Base-by-base conservation (phyloP, 345 rosid species). In the Rhizophora apiculata region DNA sequence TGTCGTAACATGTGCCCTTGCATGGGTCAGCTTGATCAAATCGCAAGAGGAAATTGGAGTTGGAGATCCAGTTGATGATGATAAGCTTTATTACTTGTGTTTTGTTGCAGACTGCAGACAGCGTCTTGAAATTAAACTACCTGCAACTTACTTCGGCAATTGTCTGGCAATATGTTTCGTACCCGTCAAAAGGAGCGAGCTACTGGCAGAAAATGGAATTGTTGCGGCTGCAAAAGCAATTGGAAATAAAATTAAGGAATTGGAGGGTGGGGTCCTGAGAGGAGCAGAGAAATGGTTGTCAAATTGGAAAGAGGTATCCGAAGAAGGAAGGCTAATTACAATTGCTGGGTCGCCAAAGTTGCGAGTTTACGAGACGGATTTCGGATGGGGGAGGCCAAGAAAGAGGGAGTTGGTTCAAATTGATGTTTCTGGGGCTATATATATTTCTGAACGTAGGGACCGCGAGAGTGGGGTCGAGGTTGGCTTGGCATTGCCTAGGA, bases 361-460 rank as follows among this genome's bases (percentile, higher is more conserved):
- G 1, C 31, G 66, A 4, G 74, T 64, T 8, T 84, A 80, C 5
- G 82, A 70, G 1, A 53, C 69, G 3, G 81, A 84, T 69, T 84
- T 84, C 22, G 84, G 81, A 6, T 82, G 85, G 88, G 88, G 88
- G 0, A 82, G 64, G 68, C 82, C 79, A 0, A 73, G 11, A 39
- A 84, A 75, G 70, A 64, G 60, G 15, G 78, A 73, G 64, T 21
- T 67, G 20, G 77, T 69, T 36, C 79, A 82, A 1, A 67, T 79
- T 1, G 82, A 83, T 53, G 55, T n/a, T 4, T 32, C 27, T 1
- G 66, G 68, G 2, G 58, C 74, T 0, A 32, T 85, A 15, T 59
- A 68, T 9, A 3, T 81, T 8, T 55, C 26, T 0, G 79, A 77
- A 49, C 54, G 76, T 3, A 57, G 73, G 64, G 73, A 79, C 34